A percentile compares a stretch with the other conserved stretches of the same genome.
phyloP scores from a whole-genome alignment of 2,329 filamentous ascomycete species.

The Rosellinia necatrix region DNA sequence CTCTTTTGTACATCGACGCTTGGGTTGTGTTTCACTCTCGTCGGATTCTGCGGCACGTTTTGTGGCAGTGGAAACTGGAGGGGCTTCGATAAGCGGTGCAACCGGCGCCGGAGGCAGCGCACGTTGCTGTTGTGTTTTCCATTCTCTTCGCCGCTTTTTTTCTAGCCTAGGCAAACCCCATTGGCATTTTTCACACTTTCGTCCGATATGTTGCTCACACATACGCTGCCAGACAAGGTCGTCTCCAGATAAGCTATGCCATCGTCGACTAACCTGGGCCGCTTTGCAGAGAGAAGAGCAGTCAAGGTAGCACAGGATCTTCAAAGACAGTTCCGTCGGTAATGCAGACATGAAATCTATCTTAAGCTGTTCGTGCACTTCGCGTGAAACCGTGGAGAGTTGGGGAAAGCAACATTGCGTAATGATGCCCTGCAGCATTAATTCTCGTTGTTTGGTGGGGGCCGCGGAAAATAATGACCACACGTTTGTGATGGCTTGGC shows the following conservation, averaged over 20 bases:
- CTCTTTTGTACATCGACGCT: constrained; percentile 43
- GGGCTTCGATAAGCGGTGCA: not conserved
- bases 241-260: constrained; percentile 90
- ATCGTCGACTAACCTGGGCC: constrained; percentile 87
- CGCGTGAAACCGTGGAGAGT: constrained; percentile 87
- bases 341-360: constrained; percentile 94
- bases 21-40: constrained; percentile 36
- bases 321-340: constrained; percentile 88
- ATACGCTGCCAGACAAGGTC: constrained; percentile 98
- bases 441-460: constrained; percentile 87
- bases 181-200: constrained; percentile 87
- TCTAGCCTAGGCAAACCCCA: constrained; percentile 93
- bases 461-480: constrained; percentile 98
- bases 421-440: constrained; percentile 96
- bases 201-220: constrained; percentile 88
- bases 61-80: constrained; percentile 27
- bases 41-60: constrained; percentile 43
- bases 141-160: constrained; percentile 82
- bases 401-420: constrained; percentile 98
- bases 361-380: constrained; percentile 91
- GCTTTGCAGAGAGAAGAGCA: constrained; percentile 95
- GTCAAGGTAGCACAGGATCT: constrained; percentile 90
- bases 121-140: constrained; percentile 79
- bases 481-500: constrained; percentile 94
- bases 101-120: constrained; percentile 28